These are phyloP conservation scores for Claviceps citrina DNA, from an alignment of 2,329 filamentous ascomycete genomes.

Conservation along the genomic window DNA sequence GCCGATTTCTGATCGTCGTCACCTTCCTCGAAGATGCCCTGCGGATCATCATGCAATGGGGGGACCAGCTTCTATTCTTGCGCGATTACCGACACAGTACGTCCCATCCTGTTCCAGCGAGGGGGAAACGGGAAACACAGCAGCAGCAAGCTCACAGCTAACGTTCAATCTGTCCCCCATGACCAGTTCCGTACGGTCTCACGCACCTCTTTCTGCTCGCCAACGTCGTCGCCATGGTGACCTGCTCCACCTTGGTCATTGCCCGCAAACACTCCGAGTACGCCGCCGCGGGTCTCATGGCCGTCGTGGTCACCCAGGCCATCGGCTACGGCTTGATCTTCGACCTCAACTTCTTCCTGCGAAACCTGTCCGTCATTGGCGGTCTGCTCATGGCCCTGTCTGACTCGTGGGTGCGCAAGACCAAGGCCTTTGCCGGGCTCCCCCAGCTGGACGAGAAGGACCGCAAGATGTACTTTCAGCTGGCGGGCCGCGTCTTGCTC, in stretches of 20 bases:
- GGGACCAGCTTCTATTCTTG: slow-evolving; percentile 82
- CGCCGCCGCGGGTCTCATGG: slow-evolving; percentile 78
- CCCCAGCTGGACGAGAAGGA: slow-evolving; percentile 96
- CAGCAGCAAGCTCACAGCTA: no score
- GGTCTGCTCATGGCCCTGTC: slow-evolving; percentile 95
- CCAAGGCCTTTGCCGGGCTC: slow-evolving; percentile 86
- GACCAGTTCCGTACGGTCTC: slow-evolving; percentile 65
- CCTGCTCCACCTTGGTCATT: slow-evolving; percentile 76
- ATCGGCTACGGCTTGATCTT: slow-evolving; percentile 96
- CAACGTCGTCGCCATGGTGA: slow-evolving; percentile 79
- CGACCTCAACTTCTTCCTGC: slow-evolving; percentile 98
- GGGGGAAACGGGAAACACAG: no score
- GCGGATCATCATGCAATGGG: slow-evolving; percentile 95
- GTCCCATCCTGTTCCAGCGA: no score
- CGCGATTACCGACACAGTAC: slow-evolving; percentile 86
- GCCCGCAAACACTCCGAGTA: slow-evolving; percentile 84
- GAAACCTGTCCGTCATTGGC: slow-evolving; percentile 93
- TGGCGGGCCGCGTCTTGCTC: slow-evolving; percentile 83
- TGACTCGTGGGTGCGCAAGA: slow-evolving; percentile 96
- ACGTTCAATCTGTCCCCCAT: no score
- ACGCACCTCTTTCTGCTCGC: slow-evolving; percentile 84
- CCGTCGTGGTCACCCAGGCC: slow-evolving; percentile 81
- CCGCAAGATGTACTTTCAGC: slow-evolving; percentile 99
- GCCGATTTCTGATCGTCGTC: slow-evolving; percentile 92
- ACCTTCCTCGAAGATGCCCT: slow-evolving; percentile 96